Percentiles rank a stretch among this genome's conserved stretches.
phyloP scores from a whole-genome alignment of 345 rosid genomes.

The Salix brachista region DNA sequence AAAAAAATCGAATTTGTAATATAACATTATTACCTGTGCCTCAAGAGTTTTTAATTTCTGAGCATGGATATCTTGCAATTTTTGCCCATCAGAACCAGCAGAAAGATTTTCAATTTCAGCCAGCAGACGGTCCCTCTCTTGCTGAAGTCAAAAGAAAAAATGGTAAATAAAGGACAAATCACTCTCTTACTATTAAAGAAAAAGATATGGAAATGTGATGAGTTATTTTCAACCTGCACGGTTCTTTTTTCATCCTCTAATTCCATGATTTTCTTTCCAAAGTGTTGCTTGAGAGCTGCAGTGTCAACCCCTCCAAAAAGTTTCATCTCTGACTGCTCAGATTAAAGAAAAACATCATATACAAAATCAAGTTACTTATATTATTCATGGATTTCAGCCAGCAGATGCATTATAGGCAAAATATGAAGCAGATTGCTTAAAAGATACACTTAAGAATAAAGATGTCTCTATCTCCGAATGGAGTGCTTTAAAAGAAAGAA shows the following conservation, averaged over 20 bases:
- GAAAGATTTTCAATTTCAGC: conserved; percentile 87
- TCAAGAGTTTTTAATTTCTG: conserved; percentile 85
- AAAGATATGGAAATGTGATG: neutral
- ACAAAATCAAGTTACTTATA: neutral
- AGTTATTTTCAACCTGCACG: conserved; percentile 59
- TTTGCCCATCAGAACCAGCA: conserved; percentile 78
- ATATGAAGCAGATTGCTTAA: conserved; percentile 5
- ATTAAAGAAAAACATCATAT: neutral
- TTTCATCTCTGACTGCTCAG: conserved; percentile 87
- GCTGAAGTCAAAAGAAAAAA: conserved; percentile 45
- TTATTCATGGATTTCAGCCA: neutral
- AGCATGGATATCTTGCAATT: conserved; percentile 70
- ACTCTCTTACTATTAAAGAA: neutral
- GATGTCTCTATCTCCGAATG: neutral
- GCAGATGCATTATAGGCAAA: neutral
- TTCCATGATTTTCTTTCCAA: conserved; percentile 88
- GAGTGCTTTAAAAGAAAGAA: neutral
- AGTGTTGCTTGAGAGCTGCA: conserved; percentile 80
- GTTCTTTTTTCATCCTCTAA: conserved; percentile 83
- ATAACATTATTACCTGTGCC: conserved; percentile 53
- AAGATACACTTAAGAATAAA: neutral
- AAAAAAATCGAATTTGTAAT: neutral
- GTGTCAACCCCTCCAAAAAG: conserved; percentile 71
- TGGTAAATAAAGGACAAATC: conserved; percentile 2
- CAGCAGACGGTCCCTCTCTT: conserved; percentile 81